A percentile compares a stretch with the other conserved stretches of the same genome.
These are phyloP conservation scores for Fusarium kyushuense DNA, from an alignment of 2,329 filamentous ascomycete genomes.

Conservation along the genomic window DNA sequence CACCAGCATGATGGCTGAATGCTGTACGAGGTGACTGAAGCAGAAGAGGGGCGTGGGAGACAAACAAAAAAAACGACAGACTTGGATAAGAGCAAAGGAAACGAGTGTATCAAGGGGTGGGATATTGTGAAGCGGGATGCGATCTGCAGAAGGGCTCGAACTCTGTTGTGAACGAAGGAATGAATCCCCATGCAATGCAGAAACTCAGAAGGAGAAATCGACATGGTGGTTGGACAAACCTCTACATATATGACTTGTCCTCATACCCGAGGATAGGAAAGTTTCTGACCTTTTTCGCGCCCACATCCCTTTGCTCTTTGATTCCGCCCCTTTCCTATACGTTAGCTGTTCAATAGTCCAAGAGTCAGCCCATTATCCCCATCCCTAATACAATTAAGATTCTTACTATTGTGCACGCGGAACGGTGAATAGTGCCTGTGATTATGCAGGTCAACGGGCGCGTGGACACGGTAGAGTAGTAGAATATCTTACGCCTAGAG, in stretches of 20 bases:
- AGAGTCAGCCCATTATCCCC: constrained; percentile 24
- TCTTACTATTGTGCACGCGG: constrained; percentile 21
- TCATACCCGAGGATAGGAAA: neutral
- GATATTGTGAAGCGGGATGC: constrained; percentile 5
- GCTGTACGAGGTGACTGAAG: constrained; percentile 2
- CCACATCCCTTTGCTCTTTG: constrained; percentile 9
- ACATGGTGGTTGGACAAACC: constrained; percentile 13
- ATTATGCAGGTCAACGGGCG: constrained; percentile 40
- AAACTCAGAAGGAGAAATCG: constrained; percentile 9
- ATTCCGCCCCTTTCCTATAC: neutral
- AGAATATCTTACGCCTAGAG: constrained; percentile 3
- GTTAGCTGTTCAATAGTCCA: constrained; percentile 21
- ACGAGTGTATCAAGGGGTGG: constrained; percentile 5
- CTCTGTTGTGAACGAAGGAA: constrained; percentile 9
- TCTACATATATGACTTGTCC: constrained; percentile 35
- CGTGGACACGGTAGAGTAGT: constrained; percentile 14
- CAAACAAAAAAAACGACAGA: constrained; percentile 10
- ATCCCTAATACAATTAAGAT: constrained; percentile 26
- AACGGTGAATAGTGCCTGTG: constrained; percentile 3
- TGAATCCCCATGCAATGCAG: constrained; percentile 22
- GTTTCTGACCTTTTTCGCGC: constrained; percentile 6
- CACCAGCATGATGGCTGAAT: constrained; percentile 24
- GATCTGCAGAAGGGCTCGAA: constrained; percentile 10
- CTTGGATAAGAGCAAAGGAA: constrained; percentile 17
- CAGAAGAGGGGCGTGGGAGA: neutral